Evolutionary conservation across 2,329 filamentous ascomycete genomes (phyloP).

Genomic region (Fusarium gaditjirri): DNA sequence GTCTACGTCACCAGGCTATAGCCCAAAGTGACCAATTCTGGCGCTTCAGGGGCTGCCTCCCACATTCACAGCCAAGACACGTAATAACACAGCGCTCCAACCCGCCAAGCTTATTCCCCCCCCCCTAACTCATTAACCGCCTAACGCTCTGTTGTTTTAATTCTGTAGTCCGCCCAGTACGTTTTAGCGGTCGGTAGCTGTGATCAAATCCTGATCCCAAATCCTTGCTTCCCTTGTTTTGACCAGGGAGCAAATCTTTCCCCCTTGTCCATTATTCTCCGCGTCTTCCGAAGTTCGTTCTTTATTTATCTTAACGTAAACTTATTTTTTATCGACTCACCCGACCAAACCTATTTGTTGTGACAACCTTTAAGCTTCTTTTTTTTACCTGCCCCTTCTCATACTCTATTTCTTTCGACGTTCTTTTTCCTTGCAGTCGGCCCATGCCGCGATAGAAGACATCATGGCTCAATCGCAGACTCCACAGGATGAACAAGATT

Average conservation of each 20-base stretch:
- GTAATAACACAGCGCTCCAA: conserved; percentile 6
- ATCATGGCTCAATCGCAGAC: conserved; percentile 14
- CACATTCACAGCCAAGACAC: neutral
- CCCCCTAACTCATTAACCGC: neutral
- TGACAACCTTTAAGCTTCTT: conserved; percentile 3
- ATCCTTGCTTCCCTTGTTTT: neutral
- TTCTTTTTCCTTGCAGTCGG: neutral
- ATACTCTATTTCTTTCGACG: neutral
- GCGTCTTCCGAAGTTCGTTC: conserved; percentile 11
- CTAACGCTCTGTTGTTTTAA: neutral
- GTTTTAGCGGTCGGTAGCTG: neutral
- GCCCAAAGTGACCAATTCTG: neutral
- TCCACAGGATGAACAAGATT: conserved; percentile 27
- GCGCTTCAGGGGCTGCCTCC: conserved; percentile 5
- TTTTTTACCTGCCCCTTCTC: neutral
- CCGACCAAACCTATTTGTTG: neutral
- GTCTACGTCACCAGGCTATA: conserved; percentile 17
- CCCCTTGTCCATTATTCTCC: conserved; percentile 19
- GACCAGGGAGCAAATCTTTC: conserved; percentile 5
- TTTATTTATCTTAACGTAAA: neutral
- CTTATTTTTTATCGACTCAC: neutral
- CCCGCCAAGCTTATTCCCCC: neutral
- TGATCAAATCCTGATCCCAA: conserved; percentile 12
- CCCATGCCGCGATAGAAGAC: conserved; percentile 1
- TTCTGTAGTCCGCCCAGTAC: neutral